These are phyloP conservation scores for Fonsecaea monophora DNA, from an alignment of 2,329 filamentous ascomycete species.

Conservation along the genomic window DNA sequence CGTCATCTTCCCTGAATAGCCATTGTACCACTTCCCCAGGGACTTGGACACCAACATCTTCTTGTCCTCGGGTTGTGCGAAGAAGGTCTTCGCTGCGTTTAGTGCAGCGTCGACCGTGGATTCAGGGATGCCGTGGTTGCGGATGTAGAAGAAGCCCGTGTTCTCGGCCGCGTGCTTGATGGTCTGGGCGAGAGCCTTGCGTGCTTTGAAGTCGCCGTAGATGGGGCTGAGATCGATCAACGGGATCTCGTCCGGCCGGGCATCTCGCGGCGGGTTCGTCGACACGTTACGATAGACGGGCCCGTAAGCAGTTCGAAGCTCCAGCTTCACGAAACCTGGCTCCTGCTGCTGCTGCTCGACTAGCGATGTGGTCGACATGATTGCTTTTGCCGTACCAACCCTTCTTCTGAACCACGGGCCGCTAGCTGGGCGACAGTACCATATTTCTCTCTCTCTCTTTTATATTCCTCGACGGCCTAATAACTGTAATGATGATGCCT, in stretches of 20 bases:
- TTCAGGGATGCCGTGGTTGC: constrained; percentile 54
- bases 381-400: too few relatives aligned
- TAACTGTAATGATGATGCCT: not conserved
- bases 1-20: constrained; percentile 24
- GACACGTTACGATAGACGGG: constrained; percentile 55
- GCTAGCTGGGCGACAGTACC: not conserved
- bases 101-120: constrained; percentile 53
- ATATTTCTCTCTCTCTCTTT: not conserved
- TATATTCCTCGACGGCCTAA: not conserved
- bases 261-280: constrained; percentile 50
- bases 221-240: constrained; percentile 59
- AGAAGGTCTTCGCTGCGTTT: constrained; percentile 52
- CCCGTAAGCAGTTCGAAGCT: constrained; percentile 54
- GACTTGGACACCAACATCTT: constrained; percentile 58
- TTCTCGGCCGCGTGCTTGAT: constrained; percentile 57
- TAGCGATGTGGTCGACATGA: constrained; percentile 28
- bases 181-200: constrained; percentile 50
- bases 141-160: constrained; percentile 58
- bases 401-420: not conserved
- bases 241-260: constrained; percentile 58
- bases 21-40: constrained; percentile 49
- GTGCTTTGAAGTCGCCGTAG: constrained; percentile 46
- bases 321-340: constrained; percentile 43
- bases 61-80: constrained; percentile 53
- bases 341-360: not conserved